These are phyloP conservation scores for Pseudomassariella vexata DNA, from an alignment of 2,329 filamentous ascomycete species.

Conservation along the genomic window DNA sequence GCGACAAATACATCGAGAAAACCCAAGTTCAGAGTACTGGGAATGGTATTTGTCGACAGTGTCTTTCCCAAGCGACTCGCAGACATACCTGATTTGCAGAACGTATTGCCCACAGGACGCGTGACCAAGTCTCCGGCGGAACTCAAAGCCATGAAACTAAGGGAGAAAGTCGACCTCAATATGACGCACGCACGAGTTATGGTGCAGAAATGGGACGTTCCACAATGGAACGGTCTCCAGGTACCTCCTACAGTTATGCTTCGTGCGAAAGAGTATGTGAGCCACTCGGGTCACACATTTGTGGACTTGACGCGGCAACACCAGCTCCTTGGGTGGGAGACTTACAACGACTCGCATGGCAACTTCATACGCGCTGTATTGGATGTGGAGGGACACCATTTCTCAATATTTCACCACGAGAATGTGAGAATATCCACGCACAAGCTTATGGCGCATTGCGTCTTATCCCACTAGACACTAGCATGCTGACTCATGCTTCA, in stretches of 20 bases:
- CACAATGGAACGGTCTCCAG: conserved; percentile 16
- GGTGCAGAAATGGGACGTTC: conserved; percentile 19
- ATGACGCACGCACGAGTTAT: conserved; percentile 25
- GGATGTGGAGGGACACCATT: conserved; percentile 48
- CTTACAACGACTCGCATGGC: conserved; percentile 29
- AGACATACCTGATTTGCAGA: conserved; percentile 11
- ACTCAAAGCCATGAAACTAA: conserved; percentile 20
- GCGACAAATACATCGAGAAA: conserved; percentile 21
- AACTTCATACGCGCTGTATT: conserved; percentile 37
- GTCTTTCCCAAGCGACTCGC: conserved; percentile 28
- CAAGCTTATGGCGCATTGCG: background rate
- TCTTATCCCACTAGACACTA: conserved; percentile 1
- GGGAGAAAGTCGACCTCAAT: conserved; percentile 25
- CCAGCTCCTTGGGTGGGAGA: conserved; percentile 41
- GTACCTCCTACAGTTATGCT: conserved; percentile 38
- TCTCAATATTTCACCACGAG: conserved; percentile 24
- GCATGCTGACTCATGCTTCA: background rate
- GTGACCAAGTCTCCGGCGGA: conserved; percentile 18
- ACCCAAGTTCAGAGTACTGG: conserved; percentile 32
- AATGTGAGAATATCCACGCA: conserved; percentile 16
- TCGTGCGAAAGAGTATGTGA: conserved; percentile 35
- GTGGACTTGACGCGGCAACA: conserved; percentile 40
- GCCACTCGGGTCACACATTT: conserved; percentile 20
- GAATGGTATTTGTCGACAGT: conserved; percentile 49
- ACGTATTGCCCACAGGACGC: conserved; percentile 18